Conservation (phyloP, 2,329 filamentous ascomycete species). For the Diaporthe longicolla region DNA sequence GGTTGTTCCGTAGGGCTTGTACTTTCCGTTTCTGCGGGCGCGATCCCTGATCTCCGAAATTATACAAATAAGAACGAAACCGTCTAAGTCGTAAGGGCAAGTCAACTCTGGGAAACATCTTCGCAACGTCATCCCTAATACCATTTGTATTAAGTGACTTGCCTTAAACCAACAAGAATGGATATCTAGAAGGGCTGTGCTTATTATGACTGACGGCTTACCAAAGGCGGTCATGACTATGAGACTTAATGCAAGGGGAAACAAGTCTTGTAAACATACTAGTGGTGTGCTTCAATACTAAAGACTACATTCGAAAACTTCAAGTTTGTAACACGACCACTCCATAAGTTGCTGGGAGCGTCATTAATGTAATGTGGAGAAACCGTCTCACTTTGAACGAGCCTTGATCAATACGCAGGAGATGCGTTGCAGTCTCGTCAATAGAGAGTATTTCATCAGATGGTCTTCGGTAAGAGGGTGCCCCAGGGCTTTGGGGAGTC, state of each 20-base stretch:
- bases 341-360: not conserved
- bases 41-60: too few relatives aligned
- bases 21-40: too few relatives aligned
- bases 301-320: not conserved
- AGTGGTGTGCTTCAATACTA: not conserved
- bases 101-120: not conserved
- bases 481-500: too few relatives aligned
- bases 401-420: too few relatives aligned
- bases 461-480: not conserved
- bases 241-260: too few relatives aligned
- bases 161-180: not conserved
- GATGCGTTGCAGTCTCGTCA: not conserved
- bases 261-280: too few relatives aligned
- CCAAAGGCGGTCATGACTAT: too few relatives aligned
- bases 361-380: not conserved
- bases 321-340: not conserved
- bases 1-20: too few relatives aligned
- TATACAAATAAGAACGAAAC: not conserved
- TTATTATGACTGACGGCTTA: too few relatives aligned
- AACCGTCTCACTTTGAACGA: too few relatives aligned
- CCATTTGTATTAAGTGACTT: not conserved
- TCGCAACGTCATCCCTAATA: not conserved
- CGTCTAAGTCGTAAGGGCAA: too few relatives aligned
- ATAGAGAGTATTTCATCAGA: not conserved
- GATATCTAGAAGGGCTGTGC: too few relatives aligned